Evolutionary conservation across 345 rosid species (phyloP), one percentile per base, ranked within the genome.

Genomic region (Salix suchowensis): DNA sequence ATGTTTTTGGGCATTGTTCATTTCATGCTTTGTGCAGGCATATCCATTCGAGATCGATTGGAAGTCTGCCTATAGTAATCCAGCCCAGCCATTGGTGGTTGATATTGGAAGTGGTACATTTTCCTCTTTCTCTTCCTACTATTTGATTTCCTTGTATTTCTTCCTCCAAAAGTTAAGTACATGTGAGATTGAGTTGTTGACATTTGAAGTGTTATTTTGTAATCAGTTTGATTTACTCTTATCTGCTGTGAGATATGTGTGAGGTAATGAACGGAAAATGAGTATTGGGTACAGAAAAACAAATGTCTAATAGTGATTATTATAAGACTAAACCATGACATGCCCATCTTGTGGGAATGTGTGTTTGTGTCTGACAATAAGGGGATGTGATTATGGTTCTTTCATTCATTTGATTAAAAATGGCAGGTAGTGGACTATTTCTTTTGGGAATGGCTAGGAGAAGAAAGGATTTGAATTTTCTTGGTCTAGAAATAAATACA

Each of bases 31-130:
- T 77, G 24, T 85, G 89, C 88, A 91, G 95, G 92, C 91, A 73
- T 86, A 82, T 42, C 91, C 91, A 48, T 82, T 84, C n/a, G 64
- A 75, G 75, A 78, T 91, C 67, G 84, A 91, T 69, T 91, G 95
- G 92, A 79, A 36, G 61, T 66, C 78, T 75, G 85, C 77, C 44
- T 88, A 83, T 65, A 24, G 11, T 46, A 74, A 87, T 78, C 83
- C 89, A 40, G 72, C 85, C 70, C 86, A 75, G 73, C 88, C 91
- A 42, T 84, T 91, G 86, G 85, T 86, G 24, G 91, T 91, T 77
- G 95, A 91, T 82, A 84, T 91, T 76, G 95, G 95, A 85, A 83
- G 92, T 65, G 95, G 92, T 91, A 86, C 68, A 64, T 34, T 37
- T 70, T 72, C 71, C n/a, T 55, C 48, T 58, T 36, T 68, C 72